Evolutionary conservation across 805 yeast genomes (phyloP), one percentile per base, ranked within the genome.

Genomic region (Monosporozyma servazzii): DNA sequence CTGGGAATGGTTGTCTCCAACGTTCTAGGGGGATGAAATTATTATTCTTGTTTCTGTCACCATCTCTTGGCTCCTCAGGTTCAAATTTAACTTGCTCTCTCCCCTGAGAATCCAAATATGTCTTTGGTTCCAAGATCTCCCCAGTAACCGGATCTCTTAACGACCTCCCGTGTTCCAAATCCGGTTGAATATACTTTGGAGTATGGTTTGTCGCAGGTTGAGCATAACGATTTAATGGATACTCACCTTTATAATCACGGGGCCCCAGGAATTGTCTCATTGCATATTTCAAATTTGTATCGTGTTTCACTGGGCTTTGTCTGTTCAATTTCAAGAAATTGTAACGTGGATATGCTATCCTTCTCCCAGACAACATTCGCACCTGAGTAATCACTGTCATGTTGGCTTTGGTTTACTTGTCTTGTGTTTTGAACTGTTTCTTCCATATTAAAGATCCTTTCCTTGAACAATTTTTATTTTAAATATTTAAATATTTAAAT

Each of bases 191-290:
- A 67, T 86, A 88, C 63, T 84, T 85, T 43, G 95, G 88, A 40
- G 71, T 70, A 62, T 86, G 88, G 59, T 84, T 70, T 54, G 77
- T 79, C 18, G 85, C 81, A 11, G 88, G 82, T 56, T 75, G 75
- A 60, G 76, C 81, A 68, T 87, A 85, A 65, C 84, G 87, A 75
- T 88, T 90, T 63, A 80, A 69, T 55, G 75, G 75, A 67, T 87
- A 86, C 57, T 87, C 88, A 18, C 96, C 96, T 66, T 84, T 83
- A 70, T 80, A 80, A 69, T 88, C 88, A 65, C 75, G 79, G 39
- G 91, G 91, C 2, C 97, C 97, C 51, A 89, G 71, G 71, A 88
- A 89, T 56, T 76, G 79, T 57, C 80, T 79, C 78, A 88, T 72
- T 40, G 81, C 80, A 64, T 79, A 75, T 60, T 78, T 79, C 63